Base-by-base conservation (phyloP, 1,139 yeast species). In the Saccharomyces uvarum region DNA sequence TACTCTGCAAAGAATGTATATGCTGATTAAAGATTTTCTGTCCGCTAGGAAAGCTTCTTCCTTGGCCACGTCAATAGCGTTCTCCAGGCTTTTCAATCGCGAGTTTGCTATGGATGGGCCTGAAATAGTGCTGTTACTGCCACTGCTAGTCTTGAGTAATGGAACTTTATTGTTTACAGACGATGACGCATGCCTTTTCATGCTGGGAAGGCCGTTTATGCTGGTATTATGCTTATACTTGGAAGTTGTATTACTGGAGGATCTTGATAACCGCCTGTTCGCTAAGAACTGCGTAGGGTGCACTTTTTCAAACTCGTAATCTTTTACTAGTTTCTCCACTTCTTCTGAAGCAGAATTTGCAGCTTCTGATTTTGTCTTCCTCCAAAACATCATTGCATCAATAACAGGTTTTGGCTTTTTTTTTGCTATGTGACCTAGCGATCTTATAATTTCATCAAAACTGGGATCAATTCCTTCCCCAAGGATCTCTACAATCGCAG, bases 331-430 rank as follows among this genome's bases (percentile, higher is more conserved):
- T 58, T 65, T 70, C 59, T 69, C 71, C 53, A 72, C 81, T 57
- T 83, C 86, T 8, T 79, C 74, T 1, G 87, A 83, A 0, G 96
- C 95, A 74, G 83, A 76, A 2, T 84, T 78, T 0, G 96, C 90
- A 2, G 88, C 85, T 62, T 91, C 97, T 29, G 95, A 84, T 68
- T 93, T 85, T 4, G 95, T 82, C 69, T 91, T 89, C 57, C 99
- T 78, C 99, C 99, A 93, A 67, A 88, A 91, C 98, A 95, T 91
- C 56, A 93, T 97, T 24, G 96, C 88, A 69, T 95, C 99, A 49
- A 95, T 91, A 2, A 95, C 97, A 0, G 97, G 96, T 65, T 90
- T 91, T 0, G 98, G 98, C 62, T 90, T 88, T 41, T 86, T 78
- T 56, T 90, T 78, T 1, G 99, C 96, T 46, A 93, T 88, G 67